Conservation (phyloP, 2,329 filamentous ascomycete genomes). For the Aulographum hederae region DNA sequence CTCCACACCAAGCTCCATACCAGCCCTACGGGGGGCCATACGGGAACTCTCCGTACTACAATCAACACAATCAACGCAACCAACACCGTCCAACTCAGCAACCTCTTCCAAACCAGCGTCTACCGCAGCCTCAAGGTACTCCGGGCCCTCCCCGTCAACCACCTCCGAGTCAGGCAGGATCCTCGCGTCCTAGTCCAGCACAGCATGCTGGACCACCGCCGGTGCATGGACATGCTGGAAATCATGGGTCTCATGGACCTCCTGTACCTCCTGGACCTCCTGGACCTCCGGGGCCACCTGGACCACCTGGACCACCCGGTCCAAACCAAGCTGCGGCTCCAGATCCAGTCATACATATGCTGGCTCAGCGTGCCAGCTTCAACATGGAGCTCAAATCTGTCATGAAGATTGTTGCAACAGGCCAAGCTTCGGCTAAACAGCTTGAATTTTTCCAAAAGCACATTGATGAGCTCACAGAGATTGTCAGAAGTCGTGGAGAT, state of each 20-base stretch:
- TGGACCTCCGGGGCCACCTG: slow-evolving; percentile 4
- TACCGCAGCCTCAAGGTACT: slow-evolving; percentile 4
- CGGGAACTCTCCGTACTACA: neutral
- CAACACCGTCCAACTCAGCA: slow-evolving; percentile 7
- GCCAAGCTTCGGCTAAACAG: slow-evolving; percentile 52
- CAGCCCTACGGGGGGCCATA: neutral
- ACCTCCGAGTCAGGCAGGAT: slow-evolving; percentile 5
- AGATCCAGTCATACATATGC: slow-evolving; percentile 67
- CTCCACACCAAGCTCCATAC: slow-evolving; percentile 11
- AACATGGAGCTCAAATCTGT: slow-evolving; percentile 56
- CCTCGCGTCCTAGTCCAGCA: slow-evolving; percentile 10
- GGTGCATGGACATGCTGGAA: slow-evolving; percentile 6
- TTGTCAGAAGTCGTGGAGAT: slow-evolving; percentile 14
- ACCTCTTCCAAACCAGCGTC: slow-evolving; percentile 10
- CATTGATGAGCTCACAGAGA: slow-evolving; percentile 57
- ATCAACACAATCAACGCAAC: neutral
- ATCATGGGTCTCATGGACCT: slow-evolving; percentile 11
- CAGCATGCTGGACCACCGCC: slow-evolving; percentile 3
- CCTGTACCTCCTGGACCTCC: slow-evolving; percentile 7
- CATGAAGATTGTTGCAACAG: slow-evolving; percentile 69
- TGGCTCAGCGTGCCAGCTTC: slow-evolving; percentile 57
- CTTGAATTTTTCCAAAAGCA: slow-evolving; percentile 61
- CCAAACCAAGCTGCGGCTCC: slow-evolving; percentile 14
- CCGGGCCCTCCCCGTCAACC: slow-evolving; percentile 6
- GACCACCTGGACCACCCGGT: slow-evolving; percentile 1